Base-by-base conservation (phyloP, 2,329 filamentous ascomycete genomes). In the Colletotrichum noveboracense region DNA sequence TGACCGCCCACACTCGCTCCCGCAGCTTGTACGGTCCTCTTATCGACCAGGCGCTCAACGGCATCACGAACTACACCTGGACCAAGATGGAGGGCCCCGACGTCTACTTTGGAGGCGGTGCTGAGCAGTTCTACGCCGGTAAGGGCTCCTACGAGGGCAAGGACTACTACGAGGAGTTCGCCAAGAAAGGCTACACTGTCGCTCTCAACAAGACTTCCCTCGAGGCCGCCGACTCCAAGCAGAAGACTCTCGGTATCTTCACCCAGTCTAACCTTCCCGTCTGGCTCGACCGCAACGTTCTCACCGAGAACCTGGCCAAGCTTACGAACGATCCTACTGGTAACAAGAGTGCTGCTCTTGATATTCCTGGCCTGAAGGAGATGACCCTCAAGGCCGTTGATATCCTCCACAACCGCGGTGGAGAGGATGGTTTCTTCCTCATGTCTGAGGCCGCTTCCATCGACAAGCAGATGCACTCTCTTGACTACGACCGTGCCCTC, bases 321-420 rank as follows among this genome's bases (percentile, higher is more conserved):
- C 89, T 93, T 77, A 89, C 90, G 74, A 95, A 96, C 83, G 89
- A 93, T 79, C 94, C 95, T 1, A 88, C 90, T 13, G 94, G 94
- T 66, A 89, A 89, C 77, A 88, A 89, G 56, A 87, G 86, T 18
- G 87, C 93, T 55, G 94, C 94, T 7, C 88, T 90, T 9, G 94
- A 97, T 81, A 91, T 96, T 32, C 95, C 95, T 1, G 95, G 95
- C 6, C 91, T 97, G 66, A 96, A 95, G 86, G 94, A 97, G 60
- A 97, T 97, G 95, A 96, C 95, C 0, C 88, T 96, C 79, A 97
- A 97, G 87, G 95, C 95, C 28, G 90, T 97, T 66, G 94, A 96
- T 75, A 92, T 96, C 69, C 90, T 97, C n/a, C 86, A 93, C 83
- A 88, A 88, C 52, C 89, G 91, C 74, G 91, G 92, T 32, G 89